Percentiles rank a stretch among this genome's conserved stretches.
Evolutionary conservation across 2,329 filamentous ascomycete genomes (phyloP).

Genomic region (Sclerotinia subarctica): DNA sequence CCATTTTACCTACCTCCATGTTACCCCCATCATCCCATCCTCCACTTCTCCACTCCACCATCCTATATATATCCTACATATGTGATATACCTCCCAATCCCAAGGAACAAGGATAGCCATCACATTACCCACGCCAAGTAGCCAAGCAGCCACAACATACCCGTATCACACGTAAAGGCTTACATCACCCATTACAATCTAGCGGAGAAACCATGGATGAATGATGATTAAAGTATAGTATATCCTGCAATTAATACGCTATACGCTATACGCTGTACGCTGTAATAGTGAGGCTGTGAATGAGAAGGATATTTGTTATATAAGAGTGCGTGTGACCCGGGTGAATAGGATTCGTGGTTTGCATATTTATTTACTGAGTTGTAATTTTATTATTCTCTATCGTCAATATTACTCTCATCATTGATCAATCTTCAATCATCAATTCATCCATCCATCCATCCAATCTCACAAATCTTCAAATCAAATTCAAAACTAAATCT

Average conservation of each 20-base stretch:
- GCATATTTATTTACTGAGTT: background rate
- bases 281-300: background rate
- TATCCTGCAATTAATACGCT: background rate
- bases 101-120: background rate
- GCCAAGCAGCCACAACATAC: background rate
- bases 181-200: background rate
- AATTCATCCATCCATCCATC: too few species aligned
- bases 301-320: background rate
- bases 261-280: background rate
- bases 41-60: too few species aligned
- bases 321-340: background rate
- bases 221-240: too few species aligned
- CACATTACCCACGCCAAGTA: too few species aligned
- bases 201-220: too few species aligned
- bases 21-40: too few species aligned
- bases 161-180: slow-evolving; percentile 1
- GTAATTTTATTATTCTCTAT: too few species aligned
- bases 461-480: background rate
- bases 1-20: too few species aligned
- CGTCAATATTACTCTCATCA: too few species aligned
- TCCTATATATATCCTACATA: too few species aligned
- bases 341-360: background rate
- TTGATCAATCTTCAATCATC: too few species aligned
- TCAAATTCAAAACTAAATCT: background rate
- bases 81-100: too few species aligned